Base-by-base conservation (phyloP, 2,329 filamentous ascomycete species). In the Fusarium sp. region DNA sequence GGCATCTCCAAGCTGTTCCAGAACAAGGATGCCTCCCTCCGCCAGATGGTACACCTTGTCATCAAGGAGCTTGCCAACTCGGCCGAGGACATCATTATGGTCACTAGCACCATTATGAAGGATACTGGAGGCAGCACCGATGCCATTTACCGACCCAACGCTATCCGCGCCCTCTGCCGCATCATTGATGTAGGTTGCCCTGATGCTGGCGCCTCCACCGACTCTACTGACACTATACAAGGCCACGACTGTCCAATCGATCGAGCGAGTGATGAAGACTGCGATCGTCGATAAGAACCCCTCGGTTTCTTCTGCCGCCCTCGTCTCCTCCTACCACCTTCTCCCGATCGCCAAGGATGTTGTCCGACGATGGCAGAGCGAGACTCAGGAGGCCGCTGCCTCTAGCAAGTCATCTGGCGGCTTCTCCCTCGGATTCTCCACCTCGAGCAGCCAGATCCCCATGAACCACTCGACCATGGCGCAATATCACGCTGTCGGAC, bases 81-180 rank as follows among this genome's bases (percentile, higher is more conserved):
- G 27, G 97, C 97, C 68, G 95, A 98, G 87, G 97, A 99, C 88
- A 97, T 98, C 75, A 99, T 99, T 83, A 98, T 99, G 97, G 97
- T 98, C 72, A 99, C 97, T 20, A 97, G 95, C 85, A 98, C 96
- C 78, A 98, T 99, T 79, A 99, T 98, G 97, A 99, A 99, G 88
- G 97, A 99, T 84, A 98, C 96, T 13, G 95, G 95, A 62, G 95
- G 97, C 74, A 94, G 95, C 80, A 98, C 95, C 81, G 97, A 98
- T 82, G 93, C 95, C 63, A 92, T 98, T 66, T 98, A 95, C 87
- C 91, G 97, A 80, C 95, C 97, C 62, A 99, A 99, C 86, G 96
- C 97, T 73, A 98, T 98, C 82, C 91, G 97, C 79, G 95, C 96
- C 43, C 88, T 98, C 77, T 98, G 96, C 87, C 93, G 97, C 77